Conservation (phyloP, 306 rosid genomes). For the Mimosa bimucronata region DNA sequence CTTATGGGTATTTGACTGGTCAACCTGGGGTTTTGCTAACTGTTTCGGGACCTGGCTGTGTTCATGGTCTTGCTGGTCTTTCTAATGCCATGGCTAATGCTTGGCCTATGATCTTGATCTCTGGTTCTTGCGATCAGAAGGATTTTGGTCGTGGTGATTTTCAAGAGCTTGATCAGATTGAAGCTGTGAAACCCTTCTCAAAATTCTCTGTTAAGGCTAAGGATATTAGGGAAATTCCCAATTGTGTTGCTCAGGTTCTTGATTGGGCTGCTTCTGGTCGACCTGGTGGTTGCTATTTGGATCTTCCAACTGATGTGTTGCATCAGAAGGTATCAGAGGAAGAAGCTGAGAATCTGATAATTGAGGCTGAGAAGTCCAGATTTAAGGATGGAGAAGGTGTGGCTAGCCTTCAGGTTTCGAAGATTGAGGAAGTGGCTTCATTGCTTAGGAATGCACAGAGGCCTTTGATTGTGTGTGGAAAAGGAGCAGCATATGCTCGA, state of each 20-base stretch:
- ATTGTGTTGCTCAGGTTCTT: conserved; percentile 60
- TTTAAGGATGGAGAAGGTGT: conserved; percentile 1
- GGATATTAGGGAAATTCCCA: conserved; percentile 65
- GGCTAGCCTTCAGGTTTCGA: conserved; percentile 23
- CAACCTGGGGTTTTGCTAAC: conserved; percentile 88
- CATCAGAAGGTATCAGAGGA: conserved; percentile 62
- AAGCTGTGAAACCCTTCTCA: conserved; percentile 73
- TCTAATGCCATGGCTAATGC: conserved; percentile 79
- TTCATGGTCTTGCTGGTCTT: conserved; percentile 93
- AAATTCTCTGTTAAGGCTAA: conserved; percentile 71
- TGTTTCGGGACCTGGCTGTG: conserved; percentile 96
- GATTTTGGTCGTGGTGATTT: conserved; percentile 93
- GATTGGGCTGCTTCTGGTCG: conserved; percentile 56
- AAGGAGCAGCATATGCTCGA: conserved; percentile 87
- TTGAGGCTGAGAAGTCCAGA: conserved; percentile 42
- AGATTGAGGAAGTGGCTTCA: conserved; percentile 57
- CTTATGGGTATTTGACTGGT: conserved; percentile 85
- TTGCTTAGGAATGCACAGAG: conserved; percentile 67
- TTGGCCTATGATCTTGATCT: conserved; percentile 91
- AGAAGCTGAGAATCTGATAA: conserved; percentile 65
- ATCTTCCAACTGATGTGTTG: conserved; percentile 83
- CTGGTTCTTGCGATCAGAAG: conserved; percentile 85
- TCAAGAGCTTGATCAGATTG: conserved; percentile 91
- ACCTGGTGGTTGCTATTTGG: conserved; percentile 88
- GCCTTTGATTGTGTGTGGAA: conserved; percentile 87